These are phyloP conservation scores for Aspergillus sp. DNA, from an alignment of 2,329 filamentous ascomycete genomes.

Conservation along the genomic window DNA sequence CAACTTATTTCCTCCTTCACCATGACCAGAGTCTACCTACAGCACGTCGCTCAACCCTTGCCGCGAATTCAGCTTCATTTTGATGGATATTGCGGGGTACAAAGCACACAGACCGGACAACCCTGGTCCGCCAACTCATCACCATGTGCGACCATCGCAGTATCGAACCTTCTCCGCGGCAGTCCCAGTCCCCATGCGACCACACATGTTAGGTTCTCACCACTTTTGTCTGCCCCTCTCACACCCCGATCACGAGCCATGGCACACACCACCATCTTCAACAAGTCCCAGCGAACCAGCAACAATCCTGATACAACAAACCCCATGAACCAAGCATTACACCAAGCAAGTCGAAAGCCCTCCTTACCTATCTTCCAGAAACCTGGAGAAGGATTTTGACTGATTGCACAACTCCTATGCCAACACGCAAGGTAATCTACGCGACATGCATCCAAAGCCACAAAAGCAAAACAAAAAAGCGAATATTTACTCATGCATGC, in stretches of 20 bases:
- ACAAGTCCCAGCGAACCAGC: no score
- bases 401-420: no score
- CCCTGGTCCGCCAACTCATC: conserved; percentile 10
- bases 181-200: not conserved
- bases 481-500: no score
- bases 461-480: no score
- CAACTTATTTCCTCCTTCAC: not conserved
- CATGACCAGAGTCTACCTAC: no score
- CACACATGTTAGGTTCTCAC: not conserved
- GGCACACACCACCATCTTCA: not conserved
- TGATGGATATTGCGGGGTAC: conserved; percentile 6
- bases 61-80: not conserved
- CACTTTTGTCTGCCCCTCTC: not conserved
- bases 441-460: no score
- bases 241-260: not conserved
- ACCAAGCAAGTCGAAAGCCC: no score
- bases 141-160: not conserved
- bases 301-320: no score
- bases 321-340: no score
- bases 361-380: no score
- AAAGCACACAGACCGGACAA: not conserved
- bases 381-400: no score
- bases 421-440: no score
- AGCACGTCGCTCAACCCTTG: not conserved
- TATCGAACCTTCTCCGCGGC: conserved; percentile 2